These are phyloP conservation scores for Suillus plorans DNA, from an alignment of 768 basidiomycete species.

Conservation along the genomic window DNA sequence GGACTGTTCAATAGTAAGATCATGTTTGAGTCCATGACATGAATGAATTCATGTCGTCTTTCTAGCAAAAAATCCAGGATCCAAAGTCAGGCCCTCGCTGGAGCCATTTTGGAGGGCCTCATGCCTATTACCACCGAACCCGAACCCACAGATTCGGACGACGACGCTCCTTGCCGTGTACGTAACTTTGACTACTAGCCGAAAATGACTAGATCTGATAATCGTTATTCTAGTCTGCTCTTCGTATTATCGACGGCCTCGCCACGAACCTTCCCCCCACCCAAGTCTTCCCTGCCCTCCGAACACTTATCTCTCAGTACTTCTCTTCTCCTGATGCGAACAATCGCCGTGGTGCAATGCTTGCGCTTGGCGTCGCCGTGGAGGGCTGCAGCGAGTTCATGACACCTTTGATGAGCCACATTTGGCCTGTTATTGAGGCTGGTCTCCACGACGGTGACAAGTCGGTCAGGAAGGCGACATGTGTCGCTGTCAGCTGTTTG, in stretches of 20 bases:
- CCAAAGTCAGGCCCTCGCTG: constrained; percentile 80
- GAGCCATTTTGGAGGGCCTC: constrained; percentile 83
- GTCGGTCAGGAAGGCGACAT: constrained; percentile 91
- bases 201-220: constrained; percentile 10
- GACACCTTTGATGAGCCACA: constrained; percentile 84
- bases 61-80: constrained; percentile 94
- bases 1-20: constrained; percentile 93
- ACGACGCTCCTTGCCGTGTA: constrained; percentile 90
- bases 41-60: constrained; percentile 10
- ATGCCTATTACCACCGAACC: constrained; percentile 94
- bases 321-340: constrained; percentile 77
- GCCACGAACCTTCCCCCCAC: constrained; percentile 89
- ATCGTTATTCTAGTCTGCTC: constrained; percentile 62
- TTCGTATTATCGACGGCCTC: constrained; percentile 91
- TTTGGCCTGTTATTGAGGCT: constrained; percentile 93
- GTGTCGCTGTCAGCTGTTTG: constrained; percentile 91
- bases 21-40: background rate
- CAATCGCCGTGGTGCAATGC: constrained; percentile 88
- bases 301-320: constrained; percentile 78
- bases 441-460: constrained; percentile 85
- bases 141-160: constrained; percentile 91
- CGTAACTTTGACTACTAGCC: constrained; percentile 24
- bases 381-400: constrained; percentile 99
- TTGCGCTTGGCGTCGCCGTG: constrained; percentile 92
- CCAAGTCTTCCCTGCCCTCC: constrained; percentile 94